phyloP scores from a whole-genome alignment of 2,329 filamentous ascomycete genomes.

The Penicillium sp. region DNA sequence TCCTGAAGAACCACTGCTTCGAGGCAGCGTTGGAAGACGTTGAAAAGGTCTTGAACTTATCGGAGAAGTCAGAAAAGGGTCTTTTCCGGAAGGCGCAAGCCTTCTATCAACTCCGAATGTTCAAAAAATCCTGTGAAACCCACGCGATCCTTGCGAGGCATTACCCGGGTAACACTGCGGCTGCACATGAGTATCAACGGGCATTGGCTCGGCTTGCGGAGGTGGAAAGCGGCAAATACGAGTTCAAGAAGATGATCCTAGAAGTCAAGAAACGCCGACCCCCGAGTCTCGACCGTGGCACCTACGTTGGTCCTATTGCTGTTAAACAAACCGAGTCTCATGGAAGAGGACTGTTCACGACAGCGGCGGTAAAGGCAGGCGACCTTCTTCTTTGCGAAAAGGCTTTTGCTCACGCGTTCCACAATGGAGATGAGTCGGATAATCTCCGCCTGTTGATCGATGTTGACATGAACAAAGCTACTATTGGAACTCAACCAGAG shows the following conservation, averaged over 20 bases:
- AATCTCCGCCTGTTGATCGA: conserved; percentile 42
- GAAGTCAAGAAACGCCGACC: conserved; percentile 35
- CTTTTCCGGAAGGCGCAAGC: conserved; percentile 50
- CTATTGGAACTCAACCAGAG: conserved; percentile 41
- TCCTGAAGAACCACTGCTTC: conserved; percentile 32
- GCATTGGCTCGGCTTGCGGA: conserved; percentile 23
- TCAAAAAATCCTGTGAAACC: conserved; percentile 36
- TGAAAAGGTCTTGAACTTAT: conserved; percentile 15
- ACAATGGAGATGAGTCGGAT: not conserved
- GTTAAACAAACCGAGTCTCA: conserved; percentile 43
- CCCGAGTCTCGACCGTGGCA: conserved; percentile 37
- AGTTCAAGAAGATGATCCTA: conserved; percentile 18
- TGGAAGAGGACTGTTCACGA: conserved; percentile 56
- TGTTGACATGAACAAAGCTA: conserved; percentile 26
- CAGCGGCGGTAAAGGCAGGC: conserved; percentile 48
- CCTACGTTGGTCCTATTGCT: conserved; percentile 46
- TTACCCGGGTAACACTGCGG: conserved; percentile 39
- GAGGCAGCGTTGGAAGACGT: conserved; percentile 39
- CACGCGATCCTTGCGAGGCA: conserved; percentile 34
- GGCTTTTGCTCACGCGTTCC: conserved; percentile 48
- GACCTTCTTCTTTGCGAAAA: conserved; percentile 60
- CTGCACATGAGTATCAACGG: conserved; percentile 31
- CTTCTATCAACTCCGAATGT: conserved; percentile 47
- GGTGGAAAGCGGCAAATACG: conserved; percentile 21
- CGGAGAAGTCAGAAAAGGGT: conserved; percentile 42